A percentile compares a stretch with the other conserved stretches of the same genome.
Evolutionary conservation across 495 filamentous ascomycete genomes (phyloP).

Genomic region (Penicillium manginii): DNA sequence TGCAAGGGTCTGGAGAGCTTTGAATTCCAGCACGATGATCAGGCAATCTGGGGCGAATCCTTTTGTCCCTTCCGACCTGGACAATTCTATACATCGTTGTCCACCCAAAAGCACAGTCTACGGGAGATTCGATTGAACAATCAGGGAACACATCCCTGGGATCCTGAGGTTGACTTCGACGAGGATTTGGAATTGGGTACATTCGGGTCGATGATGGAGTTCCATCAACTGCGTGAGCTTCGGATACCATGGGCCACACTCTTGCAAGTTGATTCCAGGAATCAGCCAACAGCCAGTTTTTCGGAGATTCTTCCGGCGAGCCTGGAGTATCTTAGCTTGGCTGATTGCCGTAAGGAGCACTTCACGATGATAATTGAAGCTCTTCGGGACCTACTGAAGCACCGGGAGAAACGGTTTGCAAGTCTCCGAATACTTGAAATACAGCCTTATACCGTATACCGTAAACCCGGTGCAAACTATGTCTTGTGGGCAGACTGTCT

Average conservation of each 20-base stretch:
- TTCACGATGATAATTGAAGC: not conserved
- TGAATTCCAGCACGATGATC: constrained; percentile 18
- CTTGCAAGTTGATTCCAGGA: constrained; percentile 5
- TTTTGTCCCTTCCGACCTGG: constrained; percentile 11
- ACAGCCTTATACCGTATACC: not conserved
- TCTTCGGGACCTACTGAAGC: not conserved
- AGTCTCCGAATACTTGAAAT: not conserved
- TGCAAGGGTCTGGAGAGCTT: constrained; percentile 18
- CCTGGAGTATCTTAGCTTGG: constrained; percentile 7
- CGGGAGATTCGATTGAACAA: constrained; percentile 18
- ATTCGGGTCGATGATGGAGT: constrained; percentile 19
- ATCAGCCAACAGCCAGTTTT: not conserved
- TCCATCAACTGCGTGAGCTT: constrained; percentile 19
- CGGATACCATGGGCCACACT: constrained; percentile 14
- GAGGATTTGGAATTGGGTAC: not conserved
- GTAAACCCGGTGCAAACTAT: not conserved
- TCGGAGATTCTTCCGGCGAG: constrained; percentile 2
- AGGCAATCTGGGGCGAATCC: constrained; percentile 7
- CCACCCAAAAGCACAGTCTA: constrained; percentile 22
- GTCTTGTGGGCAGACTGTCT: not conserved
- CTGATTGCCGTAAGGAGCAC: not conserved
- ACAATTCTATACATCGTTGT: constrained; percentile 13
- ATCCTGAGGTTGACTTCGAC: not conserved
- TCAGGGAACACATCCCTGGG: not conserved
- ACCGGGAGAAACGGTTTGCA: not conserved